Evolutionary conservation across 2,329 filamentous ascomycete genomes (phyloP), one percentile per base, ranked within the genome.

Genomic region (Scedosporium aurantiacum): DNA sequence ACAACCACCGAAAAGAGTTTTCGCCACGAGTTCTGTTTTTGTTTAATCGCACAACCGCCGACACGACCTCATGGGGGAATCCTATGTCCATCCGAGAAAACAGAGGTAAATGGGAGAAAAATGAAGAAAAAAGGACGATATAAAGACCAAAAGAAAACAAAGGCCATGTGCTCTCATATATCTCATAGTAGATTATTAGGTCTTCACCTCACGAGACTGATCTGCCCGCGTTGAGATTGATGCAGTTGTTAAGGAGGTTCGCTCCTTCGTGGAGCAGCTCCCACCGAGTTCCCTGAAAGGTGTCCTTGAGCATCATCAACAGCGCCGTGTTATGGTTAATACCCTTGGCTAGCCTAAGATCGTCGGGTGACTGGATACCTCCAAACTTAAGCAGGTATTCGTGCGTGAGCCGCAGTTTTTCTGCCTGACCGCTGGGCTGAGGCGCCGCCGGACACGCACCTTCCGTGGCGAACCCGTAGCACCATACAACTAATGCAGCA

Each of bases 401-500:
- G 60, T 87, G 83, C 91, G 97, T 96, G 68, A 93, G 87, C 47
- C 77, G 79, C 54, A 88, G 81, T 70, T 88, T 87, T 64, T 90
- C 87, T 14, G 85, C 81, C 57, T 80, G 79, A 1, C 79, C 86
- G 43, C 71, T 73, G 61, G 89, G 83, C 21, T 76, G 74, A 66
- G 74, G 79, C 58, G 74, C 69, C 3, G 73, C 74, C 5, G 80
- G 76, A 62, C 89, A 83, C 0, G 91, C 83, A 0, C 94, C 94
- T 67, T 97, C 94, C 21, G 96, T 78, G 0, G 93, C 91, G 70
- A 86, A 97, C 2, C 92, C 93, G 68, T 97, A 99, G 63, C 86
- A 91, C 94, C 94, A 99, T 1, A 97, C 89, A 23, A 97, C 90
- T 14, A 99, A 80, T 0, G 87, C 86, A 0, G 94, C 90, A 70